phyloP scores from a whole-genome alignment of 2,329 filamentous ascomycete genomes.

The Knufia petricola region DNA sequence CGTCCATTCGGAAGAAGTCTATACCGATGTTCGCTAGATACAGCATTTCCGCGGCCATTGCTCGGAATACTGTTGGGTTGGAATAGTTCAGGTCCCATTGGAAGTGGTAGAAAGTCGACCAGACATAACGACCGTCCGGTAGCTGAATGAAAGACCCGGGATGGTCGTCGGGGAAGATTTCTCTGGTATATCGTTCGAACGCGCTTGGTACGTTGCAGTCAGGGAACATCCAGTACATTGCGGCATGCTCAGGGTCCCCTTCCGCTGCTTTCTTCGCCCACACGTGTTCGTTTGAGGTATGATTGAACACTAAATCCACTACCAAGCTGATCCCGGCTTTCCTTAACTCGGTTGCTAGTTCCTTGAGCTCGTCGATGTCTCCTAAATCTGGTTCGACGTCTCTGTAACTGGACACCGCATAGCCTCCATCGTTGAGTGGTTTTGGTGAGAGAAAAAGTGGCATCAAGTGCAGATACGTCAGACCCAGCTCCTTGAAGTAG shows the following conservation, averaged over 20 bases:
- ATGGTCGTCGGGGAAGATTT: conserved; percentile 22
- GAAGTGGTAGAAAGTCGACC: conserved; percentile 22
- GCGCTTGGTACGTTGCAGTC: conserved; percentile 19
- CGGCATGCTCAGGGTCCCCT: conserved; percentile 20
- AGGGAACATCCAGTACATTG: conserved; percentile 23
- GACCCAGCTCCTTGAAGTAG: conserved; percentile 21
- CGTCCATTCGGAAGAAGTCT: conserved; percentile 22
- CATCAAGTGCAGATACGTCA: conserved; percentile 22
- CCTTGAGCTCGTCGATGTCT: conserved; percentile 17
- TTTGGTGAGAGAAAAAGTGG: conserved; percentile 19
- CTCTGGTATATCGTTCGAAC: conserved; percentile 18
- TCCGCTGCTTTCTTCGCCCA: conserved; percentile 20
- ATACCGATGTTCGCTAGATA: conserved; percentile 21
- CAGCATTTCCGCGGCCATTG: conserved; percentile 22
- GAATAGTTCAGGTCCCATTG: conserved; percentile 23
- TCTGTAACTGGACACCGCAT: conserved; percentile 21
- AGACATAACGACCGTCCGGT: conserved; percentile 19
- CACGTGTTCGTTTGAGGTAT: conserved; percentile 20
- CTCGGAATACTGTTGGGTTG: conserved; percentile 19
- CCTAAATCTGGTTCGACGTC: conserved; percentile 18
- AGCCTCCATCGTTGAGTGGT: conserved; percentile 20
- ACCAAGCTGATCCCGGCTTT: conserved; percentile 20
- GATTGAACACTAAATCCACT: conserved; percentile 21
- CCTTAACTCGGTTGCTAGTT: conserved; percentile 17
- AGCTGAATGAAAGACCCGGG: conserved; percentile 22